These are phyloP conservation scores for Tricholoma flavovirens DNA, from an alignment of 768 basidiomycete genomes.

Conservation along the genomic window DNA sequence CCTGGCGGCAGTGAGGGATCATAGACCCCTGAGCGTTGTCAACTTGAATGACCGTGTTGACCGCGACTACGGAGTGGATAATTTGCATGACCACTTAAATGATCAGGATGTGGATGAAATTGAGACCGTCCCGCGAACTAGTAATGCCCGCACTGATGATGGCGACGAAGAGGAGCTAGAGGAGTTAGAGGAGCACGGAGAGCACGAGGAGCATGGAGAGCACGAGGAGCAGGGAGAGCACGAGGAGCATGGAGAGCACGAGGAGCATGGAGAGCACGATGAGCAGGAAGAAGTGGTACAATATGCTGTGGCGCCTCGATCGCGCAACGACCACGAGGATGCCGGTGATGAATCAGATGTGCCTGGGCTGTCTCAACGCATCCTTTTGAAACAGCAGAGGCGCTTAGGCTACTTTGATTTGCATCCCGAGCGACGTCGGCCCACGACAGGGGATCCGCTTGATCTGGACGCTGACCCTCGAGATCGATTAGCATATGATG, in stretches of 20 bases:
- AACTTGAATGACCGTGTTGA: conserved; percentile 33
- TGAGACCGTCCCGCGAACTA: conserved; percentile 38
- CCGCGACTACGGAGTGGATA: conserved; percentile 29
- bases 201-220: not conserved
- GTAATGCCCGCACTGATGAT: conserved; percentile 22
- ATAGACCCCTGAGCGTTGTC: conserved; percentile 28
- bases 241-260: not conserved
- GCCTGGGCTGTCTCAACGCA: conserved; percentile 21
- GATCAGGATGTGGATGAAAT: conserved; percentile 49
- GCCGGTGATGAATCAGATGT: conserved; percentile 13
- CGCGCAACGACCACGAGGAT: conserved; percentile 9
- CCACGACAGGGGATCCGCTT: conserved; percentile 21
- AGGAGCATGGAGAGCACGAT: not conserved
- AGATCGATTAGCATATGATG: conserved; percentile 30
- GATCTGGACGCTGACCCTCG: conserved; percentile 32
- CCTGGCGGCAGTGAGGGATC: conserved; percentile 49
- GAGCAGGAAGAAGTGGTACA: not conserved
- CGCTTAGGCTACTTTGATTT: conserved; percentile 73
- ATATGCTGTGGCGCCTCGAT: conserved; percentile 7
- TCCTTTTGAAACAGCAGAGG: conserved; percentile 30
- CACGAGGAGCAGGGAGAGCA: not conserved
- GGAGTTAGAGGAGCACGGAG: not conserved
- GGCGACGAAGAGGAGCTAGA: conserved; percentile 13
- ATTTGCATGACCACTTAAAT: conserved; percentile 29
- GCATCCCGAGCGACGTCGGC: conserved; percentile 62